Evolutionary conservation across 805 yeast genomes (phyloP).

Genomic region (Candida silvicultrix): DNA sequence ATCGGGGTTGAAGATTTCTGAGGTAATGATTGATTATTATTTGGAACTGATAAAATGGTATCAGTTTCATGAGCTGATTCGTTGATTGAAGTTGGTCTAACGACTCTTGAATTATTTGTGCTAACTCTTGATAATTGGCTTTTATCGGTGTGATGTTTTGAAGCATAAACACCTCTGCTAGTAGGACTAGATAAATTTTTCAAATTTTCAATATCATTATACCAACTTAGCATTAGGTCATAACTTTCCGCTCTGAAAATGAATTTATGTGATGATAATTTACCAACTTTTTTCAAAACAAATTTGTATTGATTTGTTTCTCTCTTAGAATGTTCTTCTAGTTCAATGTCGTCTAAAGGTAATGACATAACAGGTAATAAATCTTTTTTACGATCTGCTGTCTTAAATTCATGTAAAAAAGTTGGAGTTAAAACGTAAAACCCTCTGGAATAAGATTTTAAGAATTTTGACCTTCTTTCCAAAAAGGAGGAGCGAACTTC

Average conservation of each 20-base stretch:
- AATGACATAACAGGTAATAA: conserved; percentile 79
- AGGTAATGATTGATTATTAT: conserved; percentile 18
- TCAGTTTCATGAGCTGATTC: conserved; percentile 20
- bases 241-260: conserved; percentile 89
- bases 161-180: conserved; percentile 18
- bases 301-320: conserved; percentile 68
- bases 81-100: conserved; percentile 7
- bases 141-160: conserved; percentile 14
- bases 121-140: conserved; percentile 21
- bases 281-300: conserved; percentile 70
- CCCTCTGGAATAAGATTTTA: conserved; percentile 86
- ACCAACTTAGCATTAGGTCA: conserved; percentile 80
- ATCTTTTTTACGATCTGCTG: conserved; percentile 76
- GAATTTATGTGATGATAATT: conserved; percentile 83
- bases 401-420: conserved; percentile 84
- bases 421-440: conserved; percentile 89
- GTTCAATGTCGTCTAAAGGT: conserved; percentile 69
- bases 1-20: conserved; percentile 13
- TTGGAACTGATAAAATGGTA: conserved; percentile 18
- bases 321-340: conserved; percentile 76
- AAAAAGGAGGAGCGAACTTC: conserved; percentile 72
- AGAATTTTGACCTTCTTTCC: conserved; percentile 85
- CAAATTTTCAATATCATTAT: conserved; percentile 63
- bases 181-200: conserved; percentile 48
- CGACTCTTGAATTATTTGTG: conserved; percentile 21